These are phyloP conservation scores for Oehlia diaphana DNA, from an alignment of 192 early-diverging fungal species.

Conservation along the genomic window DNA sequence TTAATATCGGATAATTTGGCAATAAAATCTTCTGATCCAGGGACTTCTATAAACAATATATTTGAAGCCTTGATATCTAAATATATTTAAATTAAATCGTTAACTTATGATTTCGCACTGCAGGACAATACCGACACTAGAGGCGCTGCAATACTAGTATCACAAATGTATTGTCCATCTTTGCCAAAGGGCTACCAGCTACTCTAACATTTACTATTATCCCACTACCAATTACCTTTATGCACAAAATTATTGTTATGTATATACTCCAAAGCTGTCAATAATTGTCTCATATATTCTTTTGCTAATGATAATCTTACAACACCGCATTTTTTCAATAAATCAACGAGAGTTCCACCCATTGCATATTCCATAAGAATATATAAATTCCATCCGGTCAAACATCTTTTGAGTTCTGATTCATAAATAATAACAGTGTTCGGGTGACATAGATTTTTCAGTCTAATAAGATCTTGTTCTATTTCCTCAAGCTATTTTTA, in stretches of 20 bases:
- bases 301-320: constrained; percentile 55
- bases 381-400: constrained; percentile 45
- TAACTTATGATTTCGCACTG: too few relatives aligned
- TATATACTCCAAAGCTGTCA: constrained; percentile 61
- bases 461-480: constrained; percentile 57
- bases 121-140: too few relatives aligned
- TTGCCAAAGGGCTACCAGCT: too few relatives aligned
- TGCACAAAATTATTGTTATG: constrained; percentile 69
- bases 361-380: constrained; percentile 54
- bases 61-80: constrained; percentile 46
- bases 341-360: constrained; percentile 58
- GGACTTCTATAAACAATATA: constrained; percentile 39
- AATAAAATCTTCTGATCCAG: constrained; percentile 32
- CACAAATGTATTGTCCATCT: too few relatives aligned
- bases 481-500: constrained; percentile 49
- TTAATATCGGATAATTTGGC: constrained; percentile 67
- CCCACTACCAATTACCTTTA: constrained; percentile 38
- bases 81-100: not conserved
- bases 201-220: too few relatives aligned
- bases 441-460: constrained; percentile 58
- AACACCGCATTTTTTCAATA: constrained; percentile 65
- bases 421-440: constrained; percentile 62
- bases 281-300: constrained; percentile 66
- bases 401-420: constrained; percentile 47
- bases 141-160: too few relatives aligned